These are phyloP conservation scores for Rubia tinctorum DNA, from an alignment of 305 asterid genomes.

Conservation along the genomic window DNA sequence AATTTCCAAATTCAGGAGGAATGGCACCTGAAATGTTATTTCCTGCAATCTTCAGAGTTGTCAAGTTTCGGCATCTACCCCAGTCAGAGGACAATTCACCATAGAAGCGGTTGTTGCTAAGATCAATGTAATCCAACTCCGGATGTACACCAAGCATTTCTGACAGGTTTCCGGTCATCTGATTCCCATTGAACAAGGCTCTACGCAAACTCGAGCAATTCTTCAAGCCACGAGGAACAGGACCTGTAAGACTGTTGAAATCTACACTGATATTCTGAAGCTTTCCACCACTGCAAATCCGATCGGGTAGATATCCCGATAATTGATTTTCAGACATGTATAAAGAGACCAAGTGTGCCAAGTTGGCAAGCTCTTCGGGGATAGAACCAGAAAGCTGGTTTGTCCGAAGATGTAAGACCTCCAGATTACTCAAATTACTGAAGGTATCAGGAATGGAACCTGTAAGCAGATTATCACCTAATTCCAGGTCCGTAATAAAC, in stretches of 20 bases:
- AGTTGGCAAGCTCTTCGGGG: not conserved
- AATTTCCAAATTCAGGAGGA: slow-evolving; percentile 6
- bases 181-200: slow-evolving; percentile 11
- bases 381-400: slow-evolving; percentile 6
- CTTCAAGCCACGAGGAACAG: not conserved
- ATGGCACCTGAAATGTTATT: slow-evolving; percentile 11
- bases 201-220: not conserved
- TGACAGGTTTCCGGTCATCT: slow-evolving; percentile 18
- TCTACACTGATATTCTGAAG: slow-evolving; percentile 1
- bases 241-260: not conserved
- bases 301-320: not conserved
- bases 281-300: slow-evolving; percentile 1
- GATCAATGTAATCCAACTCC: slow-evolving; percentile 3
- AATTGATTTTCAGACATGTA: not conserved
- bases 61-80: not conserved
- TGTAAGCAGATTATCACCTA: slow-evolving; percentile 43
- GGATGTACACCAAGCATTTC: slow-evolving; percentile 26
- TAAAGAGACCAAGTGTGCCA: not conserved
- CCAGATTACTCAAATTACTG: not conserved
- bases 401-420: not conserved
- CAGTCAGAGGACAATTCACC: not conserved
- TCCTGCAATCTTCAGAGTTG: not conserved
- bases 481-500: slow-evolving; percentile 54
- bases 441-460: slow-evolving; percentile 23
- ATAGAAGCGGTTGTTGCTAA: slow-evolving; percentile 5